Percentiles rank a stretch among this genome's conserved stretches.
These are phyloP conservation scores for Coleophoma cylindrospora DNA, from an alignment of 2,329 filamentous ascomycete genomes.

Conservation along the genomic window DNA sequence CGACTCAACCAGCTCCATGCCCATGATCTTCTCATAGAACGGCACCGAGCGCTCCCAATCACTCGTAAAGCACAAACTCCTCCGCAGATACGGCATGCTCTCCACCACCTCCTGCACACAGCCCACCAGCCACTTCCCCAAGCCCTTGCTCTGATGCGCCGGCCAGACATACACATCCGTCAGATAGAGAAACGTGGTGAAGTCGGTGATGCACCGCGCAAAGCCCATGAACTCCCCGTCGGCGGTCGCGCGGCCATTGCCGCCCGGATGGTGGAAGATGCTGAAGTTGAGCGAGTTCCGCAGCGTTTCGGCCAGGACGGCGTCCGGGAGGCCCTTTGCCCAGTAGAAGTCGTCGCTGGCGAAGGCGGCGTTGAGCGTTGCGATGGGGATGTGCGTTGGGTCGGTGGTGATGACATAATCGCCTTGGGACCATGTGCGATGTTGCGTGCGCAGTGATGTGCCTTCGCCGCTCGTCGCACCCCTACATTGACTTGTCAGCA, in stretches of 20 bases:
- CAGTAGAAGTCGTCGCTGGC: constrained; percentile 55
- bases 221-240: constrained; percentile 39
- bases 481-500: too few species aligned
- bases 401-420: constrained; percentile 58
- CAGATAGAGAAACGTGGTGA: constrained; percentile 61
- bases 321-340: constrained; percentile 45
- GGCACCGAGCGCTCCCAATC: constrained; percentile 11
- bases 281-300: constrained; percentile 54
- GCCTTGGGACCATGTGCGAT: constrained; percentile 38
- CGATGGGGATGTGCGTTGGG: constrained; percentile 44
- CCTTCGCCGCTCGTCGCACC: too few species aligned
- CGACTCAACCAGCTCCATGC: constrained; percentile 11
- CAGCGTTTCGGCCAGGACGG: constrained; percentile 43
- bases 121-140: constrained; percentile 60
- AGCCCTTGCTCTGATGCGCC: constrained; percentile 51
- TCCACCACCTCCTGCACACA: constrained; percentile 52
- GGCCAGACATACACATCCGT: constrained; percentile 63
- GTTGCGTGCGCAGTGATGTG: background rate
- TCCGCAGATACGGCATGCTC: constrained; percentile 53
- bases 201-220: constrained; percentile 61
- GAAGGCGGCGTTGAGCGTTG: constrained; percentile 49
- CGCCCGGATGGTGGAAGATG: constrained; percentile 36
- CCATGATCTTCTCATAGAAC: constrained; percentile 21
- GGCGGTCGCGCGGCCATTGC: constrained; percentile 13
- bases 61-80: constrained; percentile 51